Evolutionary conservation across 805 yeast species (phyloP).

Genomic region (Spathaspora boniae): DNA sequence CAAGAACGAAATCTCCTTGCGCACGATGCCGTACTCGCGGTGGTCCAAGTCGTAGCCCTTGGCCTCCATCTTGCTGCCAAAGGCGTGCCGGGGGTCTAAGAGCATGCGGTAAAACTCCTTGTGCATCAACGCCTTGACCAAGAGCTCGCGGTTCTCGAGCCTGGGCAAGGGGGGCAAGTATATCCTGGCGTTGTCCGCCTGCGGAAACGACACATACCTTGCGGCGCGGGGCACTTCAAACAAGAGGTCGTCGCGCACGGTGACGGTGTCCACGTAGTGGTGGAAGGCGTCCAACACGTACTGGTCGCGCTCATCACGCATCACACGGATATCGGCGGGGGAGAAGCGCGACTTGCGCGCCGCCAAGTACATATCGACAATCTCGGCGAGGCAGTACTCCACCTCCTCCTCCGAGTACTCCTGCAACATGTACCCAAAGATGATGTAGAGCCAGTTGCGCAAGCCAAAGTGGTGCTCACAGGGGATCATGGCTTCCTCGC

Average conservation of each 20-base stretch:
- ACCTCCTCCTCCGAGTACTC: conserved; percentile 18
- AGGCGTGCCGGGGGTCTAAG: conserved; percentile 23
- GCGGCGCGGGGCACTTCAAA: conserved; percentile 14
- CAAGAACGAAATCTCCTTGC: conserved; percentile 34
- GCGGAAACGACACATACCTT: conserved; percentile 19
- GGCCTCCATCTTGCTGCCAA: conserved; percentile 18
- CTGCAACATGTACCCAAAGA: conserved; percentile 24
- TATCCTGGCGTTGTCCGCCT: conserved; percentile 22
- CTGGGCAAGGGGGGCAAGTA: conserved; percentile 33
- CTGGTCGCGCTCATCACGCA: conserved; percentile 8
- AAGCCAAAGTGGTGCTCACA: conserved; percentile 15
- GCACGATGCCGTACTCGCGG: conserved; percentile 19
- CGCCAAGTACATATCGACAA: conserved; percentile 28
- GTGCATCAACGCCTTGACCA: conserved; percentile 35
- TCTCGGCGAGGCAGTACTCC: conserved; percentile 24
- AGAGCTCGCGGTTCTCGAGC: conserved; percentile 23
- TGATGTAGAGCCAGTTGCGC: conserved; percentile 13
- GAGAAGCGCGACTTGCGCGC: conserved; percentile 13
- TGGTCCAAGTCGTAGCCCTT: conserved; percentile 18
- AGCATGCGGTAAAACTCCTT: conserved; percentile 34
- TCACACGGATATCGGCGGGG: conserved; percentile 4
- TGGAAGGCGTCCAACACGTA: conserved; percentile 17
- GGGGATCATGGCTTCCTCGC: conserved; percentile 12
- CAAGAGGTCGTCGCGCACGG: conserved; percentile 20
- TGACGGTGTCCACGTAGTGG: conserved; percentile 22